Percentiles rank a stretch among this genome's conserved stretches.
Conservation (phyloP, 805 yeast species). For the Candida rishiriensis region DNA sequence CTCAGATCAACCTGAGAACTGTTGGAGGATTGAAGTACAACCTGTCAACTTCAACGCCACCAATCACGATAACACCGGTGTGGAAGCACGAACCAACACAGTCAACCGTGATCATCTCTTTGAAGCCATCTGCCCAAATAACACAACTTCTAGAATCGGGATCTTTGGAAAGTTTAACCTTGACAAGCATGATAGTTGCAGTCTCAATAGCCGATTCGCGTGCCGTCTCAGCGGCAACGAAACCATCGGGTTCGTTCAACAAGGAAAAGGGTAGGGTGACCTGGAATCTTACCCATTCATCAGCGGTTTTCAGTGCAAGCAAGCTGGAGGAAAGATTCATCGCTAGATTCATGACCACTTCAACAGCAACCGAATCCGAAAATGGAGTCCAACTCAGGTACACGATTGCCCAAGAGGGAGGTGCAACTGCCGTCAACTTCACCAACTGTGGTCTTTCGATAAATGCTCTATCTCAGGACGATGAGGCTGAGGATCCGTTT, state of each 20-base stretch:
- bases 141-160: slow-evolving; percentile 30
- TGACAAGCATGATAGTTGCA: slow-evolving; percentile 58
- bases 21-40: slow-evolving; percentile 80
- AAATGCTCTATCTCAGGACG: slow-evolving; percentile 22
- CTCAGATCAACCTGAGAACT: slow-evolving; percentile 55
- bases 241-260: slow-evolving; percentile 89
- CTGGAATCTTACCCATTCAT: slow-evolving; percentile 57
- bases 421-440: not conserved
- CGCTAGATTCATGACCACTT: slow-evolving; percentile 80
- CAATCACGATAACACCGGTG: slow-evolving; percentile 69
- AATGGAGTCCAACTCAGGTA: slow-evolving; percentile 72
- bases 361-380: slow-evolving; percentile 64
- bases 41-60: slow-evolving; percentile 49
- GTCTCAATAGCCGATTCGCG: slow-evolving; percentile 61
- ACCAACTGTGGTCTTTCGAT: slow-evolving; percentile 35
- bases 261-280: slow-evolving; percentile 81
- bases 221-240: slow-evolving; percentile 72
- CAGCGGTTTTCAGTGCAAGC: slow-evolving; percentile 32
- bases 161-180: slow-evolving; percentile 34
- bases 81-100: slow-evolving; percentile 89
- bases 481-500: slow-evolving; percentile 32
- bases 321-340: slow-evolving; percentile 61
- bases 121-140: slow-evolving; percentile 51
- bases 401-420: slow-evolving; percentile 43
- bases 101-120: slow-evolving; percentile 76